phyloP scores from a whole-genome alignment of 148 eudicot species.

The Heliosperma pusillum region DNA sequence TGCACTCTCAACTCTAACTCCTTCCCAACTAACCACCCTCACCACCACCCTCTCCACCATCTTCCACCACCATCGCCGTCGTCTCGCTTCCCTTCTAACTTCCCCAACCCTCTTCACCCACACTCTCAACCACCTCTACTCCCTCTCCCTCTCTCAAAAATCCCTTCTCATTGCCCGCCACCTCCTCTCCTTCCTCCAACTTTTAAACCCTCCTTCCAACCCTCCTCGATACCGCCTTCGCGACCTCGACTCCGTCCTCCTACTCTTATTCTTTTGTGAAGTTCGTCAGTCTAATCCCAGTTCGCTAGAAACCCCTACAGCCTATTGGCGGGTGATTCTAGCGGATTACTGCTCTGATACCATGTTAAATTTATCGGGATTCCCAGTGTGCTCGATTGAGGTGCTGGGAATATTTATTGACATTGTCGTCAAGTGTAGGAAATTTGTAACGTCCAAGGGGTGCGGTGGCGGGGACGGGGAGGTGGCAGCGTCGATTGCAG shows the following conservation, averaged over 20 bases:
- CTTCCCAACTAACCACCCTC: slow-evolving; percentile 42
- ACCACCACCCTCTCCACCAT: slow-evolving; percentile 43
- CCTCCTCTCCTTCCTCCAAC: slow-evolving; percentile 50
- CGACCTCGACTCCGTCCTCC: slow-evolving; percentile 55
- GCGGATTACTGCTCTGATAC: slow-evolving; percentile 26
- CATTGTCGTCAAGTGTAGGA: slow-evolving; percentile 42
- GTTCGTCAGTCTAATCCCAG: slow-evolving; percentile 35
- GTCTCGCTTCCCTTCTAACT: slow-evolving; percentile 48
- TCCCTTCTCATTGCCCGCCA: slow-evolving; percentile 61
- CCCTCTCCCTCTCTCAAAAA: slow-evolving; percentile 58
- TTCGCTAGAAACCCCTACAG: slow-evolving; percentile 28
- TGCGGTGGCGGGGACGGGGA: slow-evolving; percentile 30
- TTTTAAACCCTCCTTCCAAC: slow-evolving; percentile 26
- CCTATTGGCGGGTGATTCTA: slow-evolving; percentile 33
- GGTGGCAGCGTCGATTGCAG: slow-evolving; percentile 35
- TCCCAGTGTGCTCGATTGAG: slow-evolving; percentile 27
- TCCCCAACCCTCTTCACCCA: slow-evolving; percentile 47
- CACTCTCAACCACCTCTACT: slow-evolving; percentile 55
- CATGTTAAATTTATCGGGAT: slow-evolving; percentile 32
- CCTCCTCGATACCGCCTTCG: slow-evolving; percentile 29
- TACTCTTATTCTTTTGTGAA: slow-evolving; percentile 55
- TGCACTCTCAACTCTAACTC: slow-evolving; percentile 49
- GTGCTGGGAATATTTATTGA: slow-evolving; percentile 44
- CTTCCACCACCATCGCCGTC: slow-evolving; percentile 52
- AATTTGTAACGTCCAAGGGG: slow-evolving; percentile 36